Base-by-base conservation (phyloP, 176 grass and related monocot species). In the Aegilops sharonensis region DNA sequence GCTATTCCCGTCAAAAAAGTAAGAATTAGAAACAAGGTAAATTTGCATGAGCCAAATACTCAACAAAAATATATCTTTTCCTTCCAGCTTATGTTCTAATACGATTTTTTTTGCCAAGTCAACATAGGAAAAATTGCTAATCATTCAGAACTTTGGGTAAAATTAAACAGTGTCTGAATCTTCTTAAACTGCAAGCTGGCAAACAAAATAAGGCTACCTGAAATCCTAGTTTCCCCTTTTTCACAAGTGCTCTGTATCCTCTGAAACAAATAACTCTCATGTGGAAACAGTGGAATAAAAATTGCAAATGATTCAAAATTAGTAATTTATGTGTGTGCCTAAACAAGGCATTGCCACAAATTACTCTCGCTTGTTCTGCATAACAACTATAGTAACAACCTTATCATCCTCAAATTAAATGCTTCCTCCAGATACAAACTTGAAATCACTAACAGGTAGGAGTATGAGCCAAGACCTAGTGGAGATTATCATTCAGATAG, bases 11-110 rank as follows among this genome's bases (percentile, higher is more conserved):
- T 39, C 37, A 39, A 39, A 39, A 39, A 34, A 39, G 24, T 91
- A 75, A 87, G 80, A 30, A 79, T 91, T 80, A 87, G 80, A 30
- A 79, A 75, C 8, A 74, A 20, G 3, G 39, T 14, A 72, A 24
- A 17, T 62, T n/a, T 39, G 77, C 47, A 64, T 3, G 17, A 40
- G 21, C 4, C 23, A 68, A 40, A 61, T 42, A 81, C 9, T 43
- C 6, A 45, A 43, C 18, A 11, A 47, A 18, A 45, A 11, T n/a
- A 60, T 32, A 25, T 39, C 52, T 45, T 45, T 13, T 30, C 73
- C 29, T 48, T 45, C 34, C 2, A 79, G 63, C 34, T 2, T 36
- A 47, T 75, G 56, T 47, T 84, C 64, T 39, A 7, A 4, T 67
- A 69, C 10, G 83, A 62, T 34, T 29, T 11, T 18, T 50, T 24